A percentile compares a stretch with the other conserved stretches of the same genome.
Conservation (phyloP, 2,329 filamentous ascomycete genomes). For the Teratosphaeria viscida region DNA sequence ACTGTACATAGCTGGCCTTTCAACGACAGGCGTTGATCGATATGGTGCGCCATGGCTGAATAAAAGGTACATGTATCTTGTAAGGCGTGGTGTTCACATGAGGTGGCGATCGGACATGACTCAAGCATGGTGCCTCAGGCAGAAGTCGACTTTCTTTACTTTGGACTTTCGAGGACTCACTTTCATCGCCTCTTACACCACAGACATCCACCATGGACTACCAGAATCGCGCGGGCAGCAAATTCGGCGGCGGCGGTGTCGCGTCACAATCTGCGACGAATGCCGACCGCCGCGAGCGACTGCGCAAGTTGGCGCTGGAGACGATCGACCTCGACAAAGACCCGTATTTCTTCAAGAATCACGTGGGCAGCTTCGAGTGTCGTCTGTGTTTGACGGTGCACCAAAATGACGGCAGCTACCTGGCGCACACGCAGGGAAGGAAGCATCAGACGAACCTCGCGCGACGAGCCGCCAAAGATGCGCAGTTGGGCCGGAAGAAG, state of each 20-base stretch:
- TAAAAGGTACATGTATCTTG: neutral
- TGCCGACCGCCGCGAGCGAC: constrained; percentile 90
- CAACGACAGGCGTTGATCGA: constrained; percentile 70
- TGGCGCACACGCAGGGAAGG: constrained; percentile 94
- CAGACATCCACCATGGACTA: constrained; percentile 16
- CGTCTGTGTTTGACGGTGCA: constrained; percentile 93
- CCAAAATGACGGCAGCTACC: constrained; percentile 97
- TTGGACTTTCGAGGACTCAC: neutral
- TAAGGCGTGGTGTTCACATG: neutral
- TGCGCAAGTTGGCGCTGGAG: constrained; percentile 95
- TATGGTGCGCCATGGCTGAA: constrained; percentile 2
- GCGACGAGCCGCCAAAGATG: constrained; percentile 86
- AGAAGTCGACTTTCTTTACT: neutral
- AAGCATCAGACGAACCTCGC: constrained; percentile 99
- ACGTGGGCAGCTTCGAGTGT: constrained; percentile 96
- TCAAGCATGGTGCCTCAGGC: neutral
- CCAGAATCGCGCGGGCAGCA: constrained; percentile 90
- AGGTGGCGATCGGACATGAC: neutral
- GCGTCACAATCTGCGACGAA: constrained; percentile 89
- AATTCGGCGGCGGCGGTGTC: constrained; percentile 94
- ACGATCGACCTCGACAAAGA: constrained; percentile 99
- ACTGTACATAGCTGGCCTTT: constrained; percentile 71
- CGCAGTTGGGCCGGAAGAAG: constrained; percentile 67
- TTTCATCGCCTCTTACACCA: neutral
- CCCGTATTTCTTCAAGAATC: constrained; percentile 99